Base-by-base conservation (phyloP, 1,284 basidiomycete genomes). In the Boletus calvinii region DNA sequence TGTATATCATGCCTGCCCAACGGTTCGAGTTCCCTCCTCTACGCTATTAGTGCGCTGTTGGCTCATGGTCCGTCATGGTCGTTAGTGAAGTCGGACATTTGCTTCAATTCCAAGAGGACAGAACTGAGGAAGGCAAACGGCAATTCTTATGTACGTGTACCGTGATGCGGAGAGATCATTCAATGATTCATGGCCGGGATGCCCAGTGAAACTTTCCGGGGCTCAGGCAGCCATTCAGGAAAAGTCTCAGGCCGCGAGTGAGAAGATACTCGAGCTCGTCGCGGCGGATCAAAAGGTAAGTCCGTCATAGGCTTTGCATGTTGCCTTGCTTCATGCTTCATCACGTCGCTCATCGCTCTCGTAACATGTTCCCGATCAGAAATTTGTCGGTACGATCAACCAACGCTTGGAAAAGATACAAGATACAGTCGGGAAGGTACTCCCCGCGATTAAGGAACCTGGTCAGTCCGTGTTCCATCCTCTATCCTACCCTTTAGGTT, bases 1-100 rank as follows among this genome's bases (percentile, higher is more conserved):
- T 49, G 38, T 59, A 57, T 20, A 58, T 59, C 29, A 57, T 58
- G 48, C 54, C 49, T 24, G 54, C 57, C 1, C 48, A 61, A 58
- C 56, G 59, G 59, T 58, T 7, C 10, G 47, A 3, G 39, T 46
- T 13, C 32, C 44, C 30, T 36, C 12, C 12, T 9, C 6, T 12
- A 4, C 17, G 11, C 4, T 24, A 2, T 38, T 4, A 6, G 15
- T 2, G 41, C 18, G 29, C 9, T 29, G 3, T 40, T 4, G 5
- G n/a, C 46, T 39, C 22, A 15, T 8, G 8, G 38, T 24, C 22
- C 8, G 13, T 11, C 17, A 11, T 29, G 18, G 9, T n/a, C 15
- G 4, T 39, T n/a, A 58, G 54, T 1, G 45, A 57, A 43, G 56
- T 58, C 17, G 56, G 58, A 6, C 46, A 56, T 42, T n/a, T 58